These are phyloP conservation scores for Arachis monticola DNA, from an alignment of 331 rosid genomes.

Conservation along the genomic window DNA sequence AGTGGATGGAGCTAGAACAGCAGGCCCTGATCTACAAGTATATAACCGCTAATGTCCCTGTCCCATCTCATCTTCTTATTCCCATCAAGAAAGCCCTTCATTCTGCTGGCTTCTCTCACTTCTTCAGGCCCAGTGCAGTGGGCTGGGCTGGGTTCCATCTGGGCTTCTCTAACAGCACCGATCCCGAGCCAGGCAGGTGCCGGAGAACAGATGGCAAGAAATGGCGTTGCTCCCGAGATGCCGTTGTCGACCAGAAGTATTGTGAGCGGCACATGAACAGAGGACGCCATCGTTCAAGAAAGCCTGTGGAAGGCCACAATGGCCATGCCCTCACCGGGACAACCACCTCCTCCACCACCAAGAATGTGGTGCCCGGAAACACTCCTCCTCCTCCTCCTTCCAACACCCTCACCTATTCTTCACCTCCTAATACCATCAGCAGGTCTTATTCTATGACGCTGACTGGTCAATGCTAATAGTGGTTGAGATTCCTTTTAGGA, in stretches of 20 bases:
- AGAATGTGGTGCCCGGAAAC: constrained; percentile 37
- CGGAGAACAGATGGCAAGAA: constrained; percentile 87
- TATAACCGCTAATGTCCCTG: constrained; percentile 63
- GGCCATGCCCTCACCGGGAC: constrained; percentile 67
- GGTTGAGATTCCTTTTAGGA: constrained; percentile 20
- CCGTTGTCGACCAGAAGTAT: constrained; percentile 80
- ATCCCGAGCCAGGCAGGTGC: constrained; percentile 89
- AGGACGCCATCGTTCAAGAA: constrained; percentile 95
- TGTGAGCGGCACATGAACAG: constrained; percentile 87
- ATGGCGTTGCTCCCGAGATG: constrained; percentile 93
- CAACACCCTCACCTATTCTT: constrained; percentile 8
- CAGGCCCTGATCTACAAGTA: constrained; percentile 83
- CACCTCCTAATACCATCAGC: constrained; percentile 47
- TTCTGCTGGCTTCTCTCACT: constrained; percentile 56
- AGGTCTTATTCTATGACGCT: constrained; percentile 44
- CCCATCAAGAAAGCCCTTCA: constrained; percentile 75
- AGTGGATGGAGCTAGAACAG: constrained; percentile 85
- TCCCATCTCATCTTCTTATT: constrained; percentile 68
- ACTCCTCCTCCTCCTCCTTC: constrained; percentile 53
- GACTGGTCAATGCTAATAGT: constrained; percentile 27
- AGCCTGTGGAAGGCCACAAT: constrained; percentile 88
- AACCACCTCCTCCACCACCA: constrained; percentile 23
- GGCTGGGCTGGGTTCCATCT: constrained; percentile 76
- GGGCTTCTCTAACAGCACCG: constrained; percentile 72
- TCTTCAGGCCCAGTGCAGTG: constrained; percentile 64